Evolutionary conservation across 2,329 filamentous ascomycete species (phyloP).

Genomic region (Zymoseptoria ardabiliae): DNA sequence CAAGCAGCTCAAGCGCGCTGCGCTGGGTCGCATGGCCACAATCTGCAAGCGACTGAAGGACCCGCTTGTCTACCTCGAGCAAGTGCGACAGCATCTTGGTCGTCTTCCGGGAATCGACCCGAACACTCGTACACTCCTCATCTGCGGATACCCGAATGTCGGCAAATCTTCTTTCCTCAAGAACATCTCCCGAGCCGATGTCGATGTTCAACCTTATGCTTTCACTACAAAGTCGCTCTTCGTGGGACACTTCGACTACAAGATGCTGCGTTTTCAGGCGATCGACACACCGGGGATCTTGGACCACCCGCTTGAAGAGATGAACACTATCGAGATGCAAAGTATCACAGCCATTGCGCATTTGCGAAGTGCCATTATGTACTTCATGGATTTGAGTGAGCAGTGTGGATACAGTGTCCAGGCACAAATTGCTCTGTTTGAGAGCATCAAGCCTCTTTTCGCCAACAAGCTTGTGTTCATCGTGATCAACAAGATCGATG

Average conservation of each 20-base stretch:
- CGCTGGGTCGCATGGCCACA: conserved; percentile 95
- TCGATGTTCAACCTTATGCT: conserved; percentile 94
- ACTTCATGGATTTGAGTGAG: conserved; percentile 97
- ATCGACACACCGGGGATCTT: conserved; percentile 98
- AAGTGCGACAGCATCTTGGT: conserved; percentile 92
- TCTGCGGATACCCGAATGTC: conserved; percentile 96
- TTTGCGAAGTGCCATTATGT: conserved; percentile 86
- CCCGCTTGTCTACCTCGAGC: conserved; percentile 88
- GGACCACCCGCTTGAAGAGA: conserved; percentile 95
- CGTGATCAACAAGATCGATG: conserved; percentile 97
- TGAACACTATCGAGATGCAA: conserved; percentile 99
- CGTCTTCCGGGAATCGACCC: conserved; percentile 98
- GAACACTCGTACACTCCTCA: conserved; percentile 89
- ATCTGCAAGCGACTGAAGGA: conserved; percentile 93
- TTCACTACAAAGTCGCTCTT: conserved; percentile 98
- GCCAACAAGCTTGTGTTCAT: conserved; percentile 96
- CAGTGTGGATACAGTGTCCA: conserved; percentile 91
- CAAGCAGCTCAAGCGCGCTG: conserved; percentile 96
- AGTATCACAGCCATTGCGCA: conserved; percentile 96
- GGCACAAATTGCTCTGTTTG: conserved; percentile 90
- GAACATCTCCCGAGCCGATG: conserved; percentile 87
- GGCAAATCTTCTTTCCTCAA: conserved; percentile 95
- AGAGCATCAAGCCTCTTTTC: conserved; percentile 93
- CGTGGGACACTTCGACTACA: conserved; percentile 96
- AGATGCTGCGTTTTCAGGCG: conserved; percentile 81